A percentile compares a stretch with the other conserved stretches of the same genome.
Evolutionary conservation across 2,329 filamentous ascomycete species (phyloP).

Genomic region (Hawksworthiomyces lignivorus): DNA sequence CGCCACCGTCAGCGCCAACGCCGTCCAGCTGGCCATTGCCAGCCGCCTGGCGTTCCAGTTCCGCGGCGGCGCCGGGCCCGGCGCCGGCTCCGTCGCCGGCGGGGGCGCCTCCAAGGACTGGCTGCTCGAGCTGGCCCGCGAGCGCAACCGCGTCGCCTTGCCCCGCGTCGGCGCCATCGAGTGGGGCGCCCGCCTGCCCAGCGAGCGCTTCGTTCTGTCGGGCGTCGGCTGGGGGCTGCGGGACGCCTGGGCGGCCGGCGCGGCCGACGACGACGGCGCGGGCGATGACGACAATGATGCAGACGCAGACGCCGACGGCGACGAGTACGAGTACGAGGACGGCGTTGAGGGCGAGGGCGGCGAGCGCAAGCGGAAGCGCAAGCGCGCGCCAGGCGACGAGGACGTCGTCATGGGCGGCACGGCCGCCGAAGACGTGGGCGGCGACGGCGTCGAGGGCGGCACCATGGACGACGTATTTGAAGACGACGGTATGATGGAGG

Average conservation of each 20-base stretch:
- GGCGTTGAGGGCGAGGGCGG: slow-evolving; percentile 35
- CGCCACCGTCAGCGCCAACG: slow-evolving; percentile 55
- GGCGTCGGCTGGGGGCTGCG: slow-evolving; percentile 58
- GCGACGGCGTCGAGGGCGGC: slow-evolving; percentile 46
- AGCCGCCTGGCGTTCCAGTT: slow-evolving; percentile 64
- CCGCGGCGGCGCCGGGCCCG: slow-evolving; percentile 37
- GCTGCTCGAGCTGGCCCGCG: slow-evolving; percentile 64
- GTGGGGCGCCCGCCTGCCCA: slow-evolving; percentile 60
- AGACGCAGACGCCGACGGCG: neutral
- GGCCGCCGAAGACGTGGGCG: slow-evolving; percentile 46
- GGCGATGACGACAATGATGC: slow-evolving; percentile 32
- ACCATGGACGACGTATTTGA: slow-evolving; percentile 41
- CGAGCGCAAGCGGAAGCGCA: slow-evolving; percentile 10
- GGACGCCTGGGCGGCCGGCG: slow-evolving; percentile 45
- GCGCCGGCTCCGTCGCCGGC: slow-evolving; percentile 30
- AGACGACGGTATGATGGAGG: slow-evolving; percentile 24
- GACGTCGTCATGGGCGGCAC: slow-evolving; percentile 29
- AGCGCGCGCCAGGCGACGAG: neutral
- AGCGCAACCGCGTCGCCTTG: slow-evolving; percentile 60
- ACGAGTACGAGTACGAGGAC: slow-evolving; percentile 19
- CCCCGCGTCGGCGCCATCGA: slow-evolving; percentile 56
- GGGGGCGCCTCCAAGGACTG: slow-evolving; percentile 64
- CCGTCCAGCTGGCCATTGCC: slow-evolving; percentile 65
- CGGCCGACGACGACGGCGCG: slow-evolving; percentile 35
- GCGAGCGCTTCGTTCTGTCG: slow-evolving; percentile 60